phyloP scores from a whole-genome alignment of 305 asterid genomes.

The Solanum hybrid region DNA sequence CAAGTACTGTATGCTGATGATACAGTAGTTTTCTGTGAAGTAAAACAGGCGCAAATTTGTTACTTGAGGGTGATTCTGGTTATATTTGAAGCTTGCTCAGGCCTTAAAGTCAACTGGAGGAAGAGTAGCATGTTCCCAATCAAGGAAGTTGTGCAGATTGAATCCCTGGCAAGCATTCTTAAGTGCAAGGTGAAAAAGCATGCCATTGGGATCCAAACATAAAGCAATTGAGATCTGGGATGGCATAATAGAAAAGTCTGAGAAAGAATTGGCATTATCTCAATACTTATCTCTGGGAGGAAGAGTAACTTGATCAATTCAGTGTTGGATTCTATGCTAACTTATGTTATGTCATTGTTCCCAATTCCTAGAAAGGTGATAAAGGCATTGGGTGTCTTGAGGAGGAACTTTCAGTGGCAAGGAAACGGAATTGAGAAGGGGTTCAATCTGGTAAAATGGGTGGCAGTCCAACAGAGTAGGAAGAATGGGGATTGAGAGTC shows the following conservation, averaged over 20 bases:
- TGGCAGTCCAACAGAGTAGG: not conserved
- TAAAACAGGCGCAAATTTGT: not conserved
- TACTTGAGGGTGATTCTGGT: not conserved
- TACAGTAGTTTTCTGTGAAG: not conserved
- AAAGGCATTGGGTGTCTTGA: not conserved
- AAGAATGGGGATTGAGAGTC: not conserved
- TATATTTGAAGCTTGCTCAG: not conserved
- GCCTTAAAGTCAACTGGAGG: not conserved
- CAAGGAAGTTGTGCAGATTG: not conserved
- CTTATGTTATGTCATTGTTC: not conserved
- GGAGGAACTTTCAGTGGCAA: not conserved
- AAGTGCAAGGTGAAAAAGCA: not conserved
- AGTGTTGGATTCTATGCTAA: not conserved
- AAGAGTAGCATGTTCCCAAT: not conserved
- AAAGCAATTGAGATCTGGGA: not conserved
- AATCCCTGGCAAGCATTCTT: not conserved
- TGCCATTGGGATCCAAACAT: not conserved
- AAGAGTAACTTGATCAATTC: not conserved
- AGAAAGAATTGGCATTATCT: not conserved
- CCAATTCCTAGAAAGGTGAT: not conserved
- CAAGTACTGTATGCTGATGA: not conserved
- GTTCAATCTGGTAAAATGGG: not conserved
- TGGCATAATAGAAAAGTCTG: not conserved
- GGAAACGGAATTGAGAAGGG: not conserved
- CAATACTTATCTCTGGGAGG: not conserved